phyloP scores from a whole-genome alignment of 2,329 filamentous ascomycete species.

The Beauveria bassiana region DNA sequence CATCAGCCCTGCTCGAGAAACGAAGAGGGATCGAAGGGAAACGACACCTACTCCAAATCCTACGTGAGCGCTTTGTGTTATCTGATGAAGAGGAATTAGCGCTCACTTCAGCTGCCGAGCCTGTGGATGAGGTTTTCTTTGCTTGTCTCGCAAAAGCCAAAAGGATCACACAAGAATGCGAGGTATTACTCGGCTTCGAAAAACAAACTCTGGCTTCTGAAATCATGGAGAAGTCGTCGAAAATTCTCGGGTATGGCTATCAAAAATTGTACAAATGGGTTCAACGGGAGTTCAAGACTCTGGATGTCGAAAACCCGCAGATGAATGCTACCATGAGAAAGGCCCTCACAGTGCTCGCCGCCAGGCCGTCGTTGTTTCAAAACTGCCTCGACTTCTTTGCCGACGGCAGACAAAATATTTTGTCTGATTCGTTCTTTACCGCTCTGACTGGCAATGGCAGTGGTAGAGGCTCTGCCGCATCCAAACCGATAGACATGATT shows the following conservation, averaged over 20 bases:
- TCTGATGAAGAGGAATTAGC: constrained; percentile 71
- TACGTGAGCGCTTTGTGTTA: constrained; percentile 76
- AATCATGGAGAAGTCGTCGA: constrained; percentile 84
- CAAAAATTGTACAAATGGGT: constrained; percentile 96
- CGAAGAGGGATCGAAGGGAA: constrained; percentile 70
- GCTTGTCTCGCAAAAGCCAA: constrained; percentile 69
- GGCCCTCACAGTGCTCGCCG: constrained; percentile 79
- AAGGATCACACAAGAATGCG: constrained; percentile 79
- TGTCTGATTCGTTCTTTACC: constrained; percentile 83
- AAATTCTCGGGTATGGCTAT: constrained; percentile 78
- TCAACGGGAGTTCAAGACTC: constrained; percentile 81
- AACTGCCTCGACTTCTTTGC: constrained; percentile 90
- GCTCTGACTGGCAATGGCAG: constrained; percentile 69
- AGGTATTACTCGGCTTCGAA: constrained; percentile 81
- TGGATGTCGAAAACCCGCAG: constrained; percentile 91
- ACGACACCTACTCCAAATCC: constrained; percentile 67
- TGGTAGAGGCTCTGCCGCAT: constrained; percentile 49
- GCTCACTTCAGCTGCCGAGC: constrained; percentile 70
- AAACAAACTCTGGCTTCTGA: constrained; percentile 83
- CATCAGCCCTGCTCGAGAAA: constrained; percentile 63
- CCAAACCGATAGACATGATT: constrained; percentile 87
- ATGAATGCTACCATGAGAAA: constrained; percentile 78
- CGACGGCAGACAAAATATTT: constrained; percentile 75
- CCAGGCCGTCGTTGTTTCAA: constrained; percentile 84
- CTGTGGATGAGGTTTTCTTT: constrained; percentile 83